A percentile compares a stretch with the other conserved stretches of the same genome.
Conservation (phyloP, 2,329 filamentous ascomycete species). For the Colletotrichum sp. region DNA sequence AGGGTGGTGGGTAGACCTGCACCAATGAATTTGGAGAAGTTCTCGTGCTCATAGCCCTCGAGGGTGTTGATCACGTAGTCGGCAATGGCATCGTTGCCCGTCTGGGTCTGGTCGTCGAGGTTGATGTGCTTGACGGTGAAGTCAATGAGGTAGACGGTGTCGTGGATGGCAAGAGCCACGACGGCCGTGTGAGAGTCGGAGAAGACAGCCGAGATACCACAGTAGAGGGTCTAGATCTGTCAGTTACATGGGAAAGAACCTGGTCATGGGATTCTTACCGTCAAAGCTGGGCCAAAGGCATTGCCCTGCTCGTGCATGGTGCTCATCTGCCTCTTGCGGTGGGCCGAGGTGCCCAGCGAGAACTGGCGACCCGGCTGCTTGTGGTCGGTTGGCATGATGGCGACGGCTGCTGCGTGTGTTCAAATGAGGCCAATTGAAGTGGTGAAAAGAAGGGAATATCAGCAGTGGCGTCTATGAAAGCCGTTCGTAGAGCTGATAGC, state of each 20-base stretch:
- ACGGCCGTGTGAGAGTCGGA: slow-evolving; percentile 57
- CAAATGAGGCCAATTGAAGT: not conserved
- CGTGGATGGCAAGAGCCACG: slow-evolving; percentile 73
- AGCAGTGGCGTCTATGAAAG: not conserved
- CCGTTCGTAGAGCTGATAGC: not conserved
- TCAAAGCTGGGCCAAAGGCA: slow-evolving; percentile 49
- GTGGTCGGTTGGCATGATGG: not conserved
- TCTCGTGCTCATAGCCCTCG: slow-evolving; percentile 64
- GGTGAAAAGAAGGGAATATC: not conserved
- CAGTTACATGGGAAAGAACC: too few relatives aligned
- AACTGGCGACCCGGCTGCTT: slow-evolving; percentile 39
- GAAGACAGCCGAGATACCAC: slow-evolving; percentile 65
- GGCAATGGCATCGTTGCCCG: slow-evolving; percentile 54
- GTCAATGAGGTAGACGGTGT: slow-evolving; percentile 77
- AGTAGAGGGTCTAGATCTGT: slow-evolving; percentile 57
- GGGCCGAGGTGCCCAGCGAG: slow-evolving; percentile 48
- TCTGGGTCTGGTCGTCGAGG: slow-evolving; percentile 42
- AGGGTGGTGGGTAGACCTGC: slow-evolving; percentile 70
- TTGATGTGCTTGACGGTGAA: slow-evolving; percentile 68
- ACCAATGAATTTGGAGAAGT: slow-evolving; percentile 77
- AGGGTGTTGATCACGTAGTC: slow-evolving; percentile 65
- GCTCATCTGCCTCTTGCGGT: slow-evolving; percentile 53
- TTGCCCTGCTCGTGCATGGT: slow-evolving; percentile 47
- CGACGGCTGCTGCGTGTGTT: not conserved
- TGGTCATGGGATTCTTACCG: slow-evolving; percentile 45